Evolutionary conservation across 1,284 basidiomycete genomes (phyloP).

Genomic region (Pseudozyma sp.): DNA sequence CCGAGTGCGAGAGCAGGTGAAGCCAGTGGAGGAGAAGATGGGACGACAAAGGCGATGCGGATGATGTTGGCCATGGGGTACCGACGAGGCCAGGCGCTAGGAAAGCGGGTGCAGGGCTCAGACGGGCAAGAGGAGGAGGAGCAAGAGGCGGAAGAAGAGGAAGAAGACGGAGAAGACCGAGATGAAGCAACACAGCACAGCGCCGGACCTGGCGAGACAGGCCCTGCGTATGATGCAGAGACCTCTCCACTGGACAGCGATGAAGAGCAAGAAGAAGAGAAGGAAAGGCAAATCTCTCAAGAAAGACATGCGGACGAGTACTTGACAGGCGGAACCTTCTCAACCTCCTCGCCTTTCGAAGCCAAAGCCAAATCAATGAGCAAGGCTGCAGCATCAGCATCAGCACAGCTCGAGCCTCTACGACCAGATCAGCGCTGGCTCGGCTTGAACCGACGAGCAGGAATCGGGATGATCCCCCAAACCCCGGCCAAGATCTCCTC

Average conservation of each 20-base stretch:
- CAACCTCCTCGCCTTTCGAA: background rate
- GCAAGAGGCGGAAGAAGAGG: constrained; percentile 25
- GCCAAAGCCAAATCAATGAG: background rate
- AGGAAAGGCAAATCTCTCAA: constrained; percentile 7
- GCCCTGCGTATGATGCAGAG: background rate
- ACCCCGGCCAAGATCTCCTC: constrained; percentile 7
- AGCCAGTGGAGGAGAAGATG: constrained; percentile 8
- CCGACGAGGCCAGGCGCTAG: constrained; percentile 36
- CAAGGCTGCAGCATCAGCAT: background rate
- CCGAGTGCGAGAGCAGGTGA: background rate
- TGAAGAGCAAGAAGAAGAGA: constrained; percentile 11
- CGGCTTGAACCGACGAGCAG: constrained; percentile 18
- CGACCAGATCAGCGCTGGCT: constrained; percentile 55
- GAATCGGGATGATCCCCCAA: constrained; percentile 33
- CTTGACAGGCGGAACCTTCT: constrained; percentile 20
- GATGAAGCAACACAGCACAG: background rate
- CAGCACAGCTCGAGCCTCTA: constrained; percentile 22
- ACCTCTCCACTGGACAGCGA: constrained; percentile 17
- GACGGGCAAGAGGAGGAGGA: background rate
- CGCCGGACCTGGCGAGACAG: background rate
- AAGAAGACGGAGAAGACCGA: constrained; percentile 5
- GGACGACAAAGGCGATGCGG: constrained; percentile 41
- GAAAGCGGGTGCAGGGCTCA: constrained; percentile 15
- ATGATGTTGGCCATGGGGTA: constrained; percentile 64
- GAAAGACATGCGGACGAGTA: constrained; percentile 37